These are phyloP conservation scores for Metschnikowia picachoensis DNA, from an alignment of 805 yeast species.

Conservation along the genomic window DNA sequence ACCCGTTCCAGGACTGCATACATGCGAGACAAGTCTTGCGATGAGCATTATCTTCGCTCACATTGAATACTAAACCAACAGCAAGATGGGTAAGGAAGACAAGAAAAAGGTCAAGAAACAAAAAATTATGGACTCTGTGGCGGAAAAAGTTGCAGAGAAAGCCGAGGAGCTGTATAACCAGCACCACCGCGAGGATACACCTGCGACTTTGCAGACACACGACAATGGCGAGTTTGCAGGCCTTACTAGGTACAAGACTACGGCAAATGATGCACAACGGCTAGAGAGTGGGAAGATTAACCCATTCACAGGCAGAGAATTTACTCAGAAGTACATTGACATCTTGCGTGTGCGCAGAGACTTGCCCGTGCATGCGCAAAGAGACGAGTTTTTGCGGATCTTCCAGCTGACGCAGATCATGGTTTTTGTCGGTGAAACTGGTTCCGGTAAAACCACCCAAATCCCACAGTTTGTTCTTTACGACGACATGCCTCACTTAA, in stretches of 20 bases:
- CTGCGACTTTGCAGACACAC: conserved; percentile 45
- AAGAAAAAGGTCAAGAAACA: conserved; percentile 31
- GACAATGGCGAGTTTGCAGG: conserved; percentile 63
- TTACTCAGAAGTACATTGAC: conserved; percentile 65
- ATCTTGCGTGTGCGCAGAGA: conserved; percentile 78
- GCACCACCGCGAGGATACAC: conserved; percentile 44
- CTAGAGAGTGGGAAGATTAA: conserved; percentile 60
- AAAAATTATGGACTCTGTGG: conserved; percentile 48
- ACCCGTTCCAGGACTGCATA: too few relatives aligned
- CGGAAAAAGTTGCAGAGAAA: conserved; percentile 63
- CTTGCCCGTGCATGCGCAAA: conserved; percentile 90
- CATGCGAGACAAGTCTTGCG: background rate
- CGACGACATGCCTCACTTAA: conserved; percentile 88
- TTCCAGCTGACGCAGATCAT: conserved; percentile 88
- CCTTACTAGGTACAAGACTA: conserved; percentile 57
- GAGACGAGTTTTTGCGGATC: conserved; percentile 79
- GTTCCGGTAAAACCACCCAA: conserved; percentile 98
- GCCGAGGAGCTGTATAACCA: conserved; percentile 52
- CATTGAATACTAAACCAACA: background rate
- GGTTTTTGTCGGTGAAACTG: conserved; percentile 99
- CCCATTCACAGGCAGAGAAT: conserved; percentile 72
- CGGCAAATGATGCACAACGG: conserved; percentile 55
- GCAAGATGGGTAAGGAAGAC: conserved; percentile 15
- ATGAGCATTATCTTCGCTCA: conserved; percentile 6
- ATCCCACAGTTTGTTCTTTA: conserved; percentile 92